A percentile compares a stretch with the other conserved stretches of the same genome.
Evolutionary conservation across 75 land plant species (phyloP).

Genomic region (Larix kaempferi): DNA sequence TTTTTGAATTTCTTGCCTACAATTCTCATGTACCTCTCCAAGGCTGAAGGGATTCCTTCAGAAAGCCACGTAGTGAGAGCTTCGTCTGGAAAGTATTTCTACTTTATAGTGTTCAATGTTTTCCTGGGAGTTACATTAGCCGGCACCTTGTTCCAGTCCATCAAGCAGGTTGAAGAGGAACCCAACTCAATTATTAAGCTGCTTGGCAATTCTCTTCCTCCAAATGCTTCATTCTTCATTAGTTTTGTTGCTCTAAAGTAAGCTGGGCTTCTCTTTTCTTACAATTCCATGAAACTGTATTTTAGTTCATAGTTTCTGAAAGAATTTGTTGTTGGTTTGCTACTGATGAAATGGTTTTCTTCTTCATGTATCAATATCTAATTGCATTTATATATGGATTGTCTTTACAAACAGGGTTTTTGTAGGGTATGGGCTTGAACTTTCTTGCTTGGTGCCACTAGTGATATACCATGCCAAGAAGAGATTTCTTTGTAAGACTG

Average conservation of each 20-base stretch:
- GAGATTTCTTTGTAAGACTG: slow-evolving; percentile 83
- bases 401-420: slow-evolving; percentile 58
- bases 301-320: background rate
- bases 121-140: slow-evolving; percentile 88
- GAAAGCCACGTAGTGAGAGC: slow-evolving; percentile 65
- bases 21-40: slow-evolving; percentile 66
- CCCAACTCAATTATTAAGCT: slow-evolving; percentile 33
- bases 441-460: slow-evolving; percentile 78
- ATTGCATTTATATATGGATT: background rate
- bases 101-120: slow-evolving; percentile 79
- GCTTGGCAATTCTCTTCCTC: slow-evolving; percentile 65
- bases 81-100: slow-evolving; percentile 89
- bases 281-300: background rate
- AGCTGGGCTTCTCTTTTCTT: slow-evolving; percentile 18
- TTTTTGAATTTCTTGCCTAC: slow-evolving; percentile 76
- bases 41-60: slow-evolving; percentile 69
- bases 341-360: background rate
- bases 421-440: slow-evolving; percentile 88
- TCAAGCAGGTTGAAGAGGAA: slow-evolving; percentile 49
- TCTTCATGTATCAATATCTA: background rate
- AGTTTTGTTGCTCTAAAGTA: slow-evolving; percentile 91
- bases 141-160: slow-evolving; percentile 52
- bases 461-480: slow-evolving; percentile 73
- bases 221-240: slow-evolving; percentile 77
- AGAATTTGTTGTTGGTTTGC: slow-evolving; percentile 1